Percentiles rank a stretch among this genome's conserved stretches.
Evolutionary conservation across 1,139 yeast species (phyloP).

Genomic region (Protomyces pachydermus): DNA sequence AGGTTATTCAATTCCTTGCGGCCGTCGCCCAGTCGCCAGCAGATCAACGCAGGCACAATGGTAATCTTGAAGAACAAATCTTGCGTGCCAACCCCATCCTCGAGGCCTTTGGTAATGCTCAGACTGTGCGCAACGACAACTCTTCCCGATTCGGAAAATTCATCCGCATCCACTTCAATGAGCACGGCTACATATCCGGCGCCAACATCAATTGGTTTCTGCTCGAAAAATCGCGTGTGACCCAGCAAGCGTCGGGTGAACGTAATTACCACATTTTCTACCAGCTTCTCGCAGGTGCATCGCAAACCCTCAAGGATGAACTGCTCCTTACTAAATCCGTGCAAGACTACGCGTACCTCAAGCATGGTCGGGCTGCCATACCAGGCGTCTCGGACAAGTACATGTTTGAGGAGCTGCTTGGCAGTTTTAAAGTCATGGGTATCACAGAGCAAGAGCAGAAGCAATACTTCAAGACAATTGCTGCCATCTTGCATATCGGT

Average conservation of each 20-base stretch:
- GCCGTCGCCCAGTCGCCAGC: constrained; percentile 52
- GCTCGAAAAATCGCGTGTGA: constrained; percentile 88
- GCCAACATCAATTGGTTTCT: constrained; percentile 94
- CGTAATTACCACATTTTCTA: constrained; percentile 91
- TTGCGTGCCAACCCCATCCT: constrained; percentile 90
- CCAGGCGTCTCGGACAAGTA: constrained; percentile 69
- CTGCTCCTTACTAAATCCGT: constrained; percentile 47
- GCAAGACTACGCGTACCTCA: constrained; percentile 55
- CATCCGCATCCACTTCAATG: constrained; percentile 73
- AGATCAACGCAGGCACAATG: constrained; percentile 23
- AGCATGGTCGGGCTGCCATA: constrained; percentile 51
- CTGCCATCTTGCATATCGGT: constrained; percentile 79
- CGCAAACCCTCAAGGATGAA: constrained; percentile 47
- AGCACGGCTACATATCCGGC: constrained; percentile 65
- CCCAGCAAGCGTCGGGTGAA: constrained; percentile 68
- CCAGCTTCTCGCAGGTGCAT: constrained; percentile 70
- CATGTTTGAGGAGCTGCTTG: constrained; percentile 56
- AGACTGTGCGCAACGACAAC: constrained; percentile 87
- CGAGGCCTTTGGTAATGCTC: constrained; percentile 96
- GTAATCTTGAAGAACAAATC: constrained; percentile 69
- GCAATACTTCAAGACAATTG: constrained; percentile 61
- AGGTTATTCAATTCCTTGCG: constrained; percentile 85
- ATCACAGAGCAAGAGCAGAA: constrained; percentile 53
- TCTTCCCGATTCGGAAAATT: constrained; percentile 97
- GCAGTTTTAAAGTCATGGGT: constrained; percentile 72